Base-by-base conservation (phyloP, 306 rosid species). In the Dryas drummondii region DNA sequence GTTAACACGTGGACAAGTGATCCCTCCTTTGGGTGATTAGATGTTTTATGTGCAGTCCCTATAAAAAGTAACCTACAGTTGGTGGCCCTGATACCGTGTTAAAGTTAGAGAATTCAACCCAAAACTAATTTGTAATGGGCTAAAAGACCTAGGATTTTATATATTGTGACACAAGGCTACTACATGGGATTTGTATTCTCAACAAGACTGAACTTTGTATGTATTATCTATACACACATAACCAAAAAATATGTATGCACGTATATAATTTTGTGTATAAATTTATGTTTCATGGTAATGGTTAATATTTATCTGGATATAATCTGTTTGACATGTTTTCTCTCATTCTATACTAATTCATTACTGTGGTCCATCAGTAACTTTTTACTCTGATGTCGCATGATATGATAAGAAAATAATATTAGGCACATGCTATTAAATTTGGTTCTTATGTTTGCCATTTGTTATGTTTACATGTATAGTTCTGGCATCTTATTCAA, bases 401-500 rank as follows among this genome's bases (percentile, higher is more conserved):
- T 56, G 70, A 19, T 22, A 16, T 45, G 69, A 79, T 72, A 63
- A 63, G 50, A 64, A 64, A 5, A 42, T 40, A 9, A 4, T 15
- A 42, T 37, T 27, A 7, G n/a, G 72, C 5, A 48, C 51, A 14
- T 48, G 17, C 56, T 5, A 32, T 37, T 67, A 48, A 50, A 32
- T 17, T 3, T 61, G 66, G 45, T 41, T 41, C 68, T 47, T 46
- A 6, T 11, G 13, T 51, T 8, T 17, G 26, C 46, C 12, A 1
- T 69, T 6, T 60, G 14, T 46, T 53, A 41, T 64, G 62, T 26
- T 69, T 26, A 47, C 65, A 63, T 52, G 16, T 75, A 53, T 53
- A 78, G 77, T 79, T 56, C 46, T 53, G 9, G 44, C 53, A 62
- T 54, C 74, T 48, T 73, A 44, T 66, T 49, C 27, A 11, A 57